phyloP scores from a whole-genome alignment of 2,329 filamentous ascomycete species.

The Aspergillus sp. region DNA sequence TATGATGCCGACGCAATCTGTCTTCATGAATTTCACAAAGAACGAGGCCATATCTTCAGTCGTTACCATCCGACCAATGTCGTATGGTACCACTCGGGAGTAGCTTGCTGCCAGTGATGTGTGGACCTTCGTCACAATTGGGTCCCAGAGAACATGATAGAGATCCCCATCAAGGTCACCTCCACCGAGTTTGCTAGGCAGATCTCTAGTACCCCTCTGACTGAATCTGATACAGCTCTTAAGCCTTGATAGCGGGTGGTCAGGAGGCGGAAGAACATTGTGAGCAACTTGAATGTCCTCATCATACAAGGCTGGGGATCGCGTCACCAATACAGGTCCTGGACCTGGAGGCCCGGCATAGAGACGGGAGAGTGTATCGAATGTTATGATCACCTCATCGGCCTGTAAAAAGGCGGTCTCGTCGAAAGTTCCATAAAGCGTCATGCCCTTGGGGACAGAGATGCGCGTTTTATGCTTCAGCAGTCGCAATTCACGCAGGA shows the following conservation, averaged over 20 bases:
- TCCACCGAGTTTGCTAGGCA: conserved; percentile 75
- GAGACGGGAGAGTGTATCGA: conserved; percentile 8
- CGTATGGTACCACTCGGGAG: conserved; percentile 53
- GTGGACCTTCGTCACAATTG: conserved; percentile 23
- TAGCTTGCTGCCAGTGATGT: conserved; percentile 68
- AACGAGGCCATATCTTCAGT: conserved; percentile 72
- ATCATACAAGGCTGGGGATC: conserved; percentile 78
- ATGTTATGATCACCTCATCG: conserved; percentile 49
- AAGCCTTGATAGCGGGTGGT: conserved; percentile 61
- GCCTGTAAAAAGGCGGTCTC: conserved; percentile 69
- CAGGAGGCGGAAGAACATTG: conserved; percentile 58
- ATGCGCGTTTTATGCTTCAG: conserved; percentile 80
- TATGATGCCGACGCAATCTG: conserved; percentile 65
- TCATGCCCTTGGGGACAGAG: conserved; percentile 67
- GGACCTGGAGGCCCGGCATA: conserved; percentile 14
- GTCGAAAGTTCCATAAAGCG: conserved; percentile 80
- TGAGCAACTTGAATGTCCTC: conserved; percentile 71
- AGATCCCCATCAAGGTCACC: conserved; percentile 83
- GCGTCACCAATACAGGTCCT: conserved; percentile 60
- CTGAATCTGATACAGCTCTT: conserved; percentile 79
- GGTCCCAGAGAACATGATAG: conserved; percentile 77
- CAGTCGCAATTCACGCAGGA: conserved; percentile 68
- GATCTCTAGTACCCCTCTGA: conserved; percentile 65
- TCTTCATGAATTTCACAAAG: conserved; percentile 75
- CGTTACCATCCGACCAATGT: conserved; percentile 62